A percentile compares a stretch with the other conserved stretches of the same genome.
Conservation (phyloP, 176 grass and related monocot genomes). For the Oryza meyeriana region DNA sequence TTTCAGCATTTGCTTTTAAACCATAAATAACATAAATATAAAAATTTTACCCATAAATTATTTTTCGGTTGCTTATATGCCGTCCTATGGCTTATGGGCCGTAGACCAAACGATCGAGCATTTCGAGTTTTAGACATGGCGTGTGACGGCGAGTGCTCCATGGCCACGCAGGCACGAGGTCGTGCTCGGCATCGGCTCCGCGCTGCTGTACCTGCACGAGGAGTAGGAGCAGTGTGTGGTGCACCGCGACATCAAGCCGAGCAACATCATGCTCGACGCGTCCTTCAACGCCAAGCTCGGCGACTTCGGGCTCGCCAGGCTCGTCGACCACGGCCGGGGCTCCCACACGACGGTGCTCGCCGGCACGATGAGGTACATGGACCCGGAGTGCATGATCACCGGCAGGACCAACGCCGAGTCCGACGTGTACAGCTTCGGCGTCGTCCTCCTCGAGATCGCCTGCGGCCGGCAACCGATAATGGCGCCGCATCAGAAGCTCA, state of each 20-base stretch:
- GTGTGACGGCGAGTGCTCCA: no score
- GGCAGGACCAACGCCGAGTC: not conserved
- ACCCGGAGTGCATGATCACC: not conserved
- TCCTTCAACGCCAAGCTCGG: conserved; percentile 41
- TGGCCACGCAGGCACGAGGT: no score
- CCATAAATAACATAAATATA: no score
- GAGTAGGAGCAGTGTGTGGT: conserved; percentile 36
- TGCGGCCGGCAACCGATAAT: not conserved
- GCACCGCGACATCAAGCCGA: conserved; percentile 42
- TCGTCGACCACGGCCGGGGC: conserved; percentile 5
- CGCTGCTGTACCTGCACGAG: conserved; percentile 25
- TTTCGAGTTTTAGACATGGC: no score
- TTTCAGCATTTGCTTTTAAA: no score
- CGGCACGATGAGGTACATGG: conserved; percentile 22
- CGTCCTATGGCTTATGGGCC: no score
- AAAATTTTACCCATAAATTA: no score
- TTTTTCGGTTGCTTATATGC: no score
- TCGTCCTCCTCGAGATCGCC: not conserved
- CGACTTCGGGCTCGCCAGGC: conserved; percentile 39
- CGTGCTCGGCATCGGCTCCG: not conserved
- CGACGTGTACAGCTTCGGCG: conserved; percentile 9
- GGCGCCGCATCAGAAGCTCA: no score
- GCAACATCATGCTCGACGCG: conserved; percentile 36
- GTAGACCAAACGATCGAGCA: no score
- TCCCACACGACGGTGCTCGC: not conserved